Evolutionary conservation across 2,329 filamentous ascomycete genomes (phyloP), one percentile per base, ranked within the genome.

Genomic region (Coniella lustricola): DNA sequence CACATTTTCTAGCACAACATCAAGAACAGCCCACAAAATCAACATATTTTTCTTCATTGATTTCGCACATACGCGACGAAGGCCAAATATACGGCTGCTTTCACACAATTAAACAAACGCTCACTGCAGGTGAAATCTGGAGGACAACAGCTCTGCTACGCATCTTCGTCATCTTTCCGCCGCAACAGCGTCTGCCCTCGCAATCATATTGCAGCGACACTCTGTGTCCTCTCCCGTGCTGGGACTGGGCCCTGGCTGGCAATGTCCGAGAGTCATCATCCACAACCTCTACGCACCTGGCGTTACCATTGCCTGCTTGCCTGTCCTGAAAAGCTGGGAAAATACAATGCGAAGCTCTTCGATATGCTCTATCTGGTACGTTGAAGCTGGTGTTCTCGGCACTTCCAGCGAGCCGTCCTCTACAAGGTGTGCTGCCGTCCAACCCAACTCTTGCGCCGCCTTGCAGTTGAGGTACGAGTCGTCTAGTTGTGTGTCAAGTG

Each of bases 401-500:
- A 75, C 64, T 14, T 76, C 69, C 25, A 29, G 10, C 32, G 89
- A 73, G 5, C 77, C 78, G 31, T 87, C 81, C 62, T 97, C 93
- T 7, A 96, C 81, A 20, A 96, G 75, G 66, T 97, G 93, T 5
- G 79, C 86, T 1, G 85, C 81, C 9, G 81, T 87, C 93, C 93
- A 98, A 17, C 91, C 93, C 53, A 90, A 75, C 31, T 81, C 79
- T 55, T 85, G 76, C 0, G 90, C 88, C 53, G 82, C 82, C 55
- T 74, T 77, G 64, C 87, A 94, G 62, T 98, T 98, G 54, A 82
- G 66, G 50, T 80, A 81, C 0, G 90, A 95, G 63, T 98, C 93
- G 62, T 98, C 93, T 89, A 41, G 34, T n/a, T n/a, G 22, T 35
- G 7, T 7, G 18, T 31, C 5, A 7, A 39, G 3, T 29, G 37